Evolutionary conservation across 1,139 yeast species (phyloP), one percentile per base, ranked within the genome.

Genomic region (Yamadazyma kanchanaburiensis): DNA sequence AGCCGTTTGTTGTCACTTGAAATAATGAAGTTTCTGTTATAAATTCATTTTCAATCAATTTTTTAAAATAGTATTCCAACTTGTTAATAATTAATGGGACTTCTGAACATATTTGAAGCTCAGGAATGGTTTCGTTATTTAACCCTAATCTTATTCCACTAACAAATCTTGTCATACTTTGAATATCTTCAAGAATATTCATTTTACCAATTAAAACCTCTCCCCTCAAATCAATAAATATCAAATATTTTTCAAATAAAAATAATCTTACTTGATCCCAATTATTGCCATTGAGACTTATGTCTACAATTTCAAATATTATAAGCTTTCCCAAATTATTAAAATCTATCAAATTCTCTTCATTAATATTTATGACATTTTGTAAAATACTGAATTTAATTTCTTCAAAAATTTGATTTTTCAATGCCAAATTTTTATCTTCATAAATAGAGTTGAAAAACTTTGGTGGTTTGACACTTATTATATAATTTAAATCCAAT

Each of bases 1-100:
- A 74, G 1, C 69, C 70, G 37, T 70, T 77, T 1, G 71, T 59
- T 1, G 83, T 70, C 37, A 75, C 51, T 44, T 74, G 77, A 25
- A 56, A 57, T 16, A 72, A 41, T 6, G 74, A 67, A 2, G 70
- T 51, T 1, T 40, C 39, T 11, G 38, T 33, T 3, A 48, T 32
- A 6, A 34, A 34, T 7, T 38, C 38, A 7, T 33, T 31, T 13
- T 36, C 29, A 24, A 43, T 33, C n/a, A 46, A 29, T 28, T 51
- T 44, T 35, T 47, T 33, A 32, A 61, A 34, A 35, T 48, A 45
- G 29, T 55, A 49, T 33, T 60, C 46, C 73, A 79, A 74, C 45
- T 72, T 71, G 12, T 56, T 46, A 4, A 62, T 47, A 1, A 69
- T 47, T 10, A 70, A 49, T 12, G 53, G 54, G 28, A 62, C 60